Base-by-base conservation (phyloP, 2,329 filamentous ascomycete species). In the Trichoderma atrobrunneum region DNA sequence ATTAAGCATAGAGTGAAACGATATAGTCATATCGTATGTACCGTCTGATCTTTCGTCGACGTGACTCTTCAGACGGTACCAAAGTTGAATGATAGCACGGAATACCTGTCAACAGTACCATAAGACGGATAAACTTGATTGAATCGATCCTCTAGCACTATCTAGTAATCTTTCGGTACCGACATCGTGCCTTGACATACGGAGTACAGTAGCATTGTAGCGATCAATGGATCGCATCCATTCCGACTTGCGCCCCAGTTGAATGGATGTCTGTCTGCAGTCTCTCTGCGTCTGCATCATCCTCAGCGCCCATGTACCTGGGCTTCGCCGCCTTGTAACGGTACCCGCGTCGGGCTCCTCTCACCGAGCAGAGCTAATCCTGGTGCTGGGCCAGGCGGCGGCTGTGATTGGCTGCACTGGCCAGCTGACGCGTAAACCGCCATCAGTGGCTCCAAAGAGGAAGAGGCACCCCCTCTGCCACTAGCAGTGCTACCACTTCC, bases 341-440 rank as follows among this genome's bases (percentile, higher is more conserved):
- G 76, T 80, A 80, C 78, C 71, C 78, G 56, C 48, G 24, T n/a
- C 43, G 51, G 59, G 57, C 28, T 43, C 62, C 59, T 72, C 64
- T 73, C 64, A 72, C 63, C 63, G 57, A 66, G 59, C 78, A 74
- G 32, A 62, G 48, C 77, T 74, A 56, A 60, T 73, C 70, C 75
- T 76, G 77, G 76, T 73, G 77, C 73, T 71, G 39, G 48, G 68
- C 65, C 71, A 36, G 43, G 60, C 34, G 66, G 65, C 34, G 30
- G 56, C 74, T 24, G 32, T 79, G 73, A 81, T 81, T 81, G 80
- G 80, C 60, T 72, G 74, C 72, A 60, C 66, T 71, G 72, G 75
- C 74, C 74, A 76, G 80, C 80, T 81, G 80, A 81, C 80, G 80
- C 80, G 80, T 81, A 81, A 80, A 80, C 79, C 79, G 77, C 75